phyloP scores from a whole-genome alignment of 2,329 filamentous ascomycete species.

The Aureobasidium pullulans region DNA sequence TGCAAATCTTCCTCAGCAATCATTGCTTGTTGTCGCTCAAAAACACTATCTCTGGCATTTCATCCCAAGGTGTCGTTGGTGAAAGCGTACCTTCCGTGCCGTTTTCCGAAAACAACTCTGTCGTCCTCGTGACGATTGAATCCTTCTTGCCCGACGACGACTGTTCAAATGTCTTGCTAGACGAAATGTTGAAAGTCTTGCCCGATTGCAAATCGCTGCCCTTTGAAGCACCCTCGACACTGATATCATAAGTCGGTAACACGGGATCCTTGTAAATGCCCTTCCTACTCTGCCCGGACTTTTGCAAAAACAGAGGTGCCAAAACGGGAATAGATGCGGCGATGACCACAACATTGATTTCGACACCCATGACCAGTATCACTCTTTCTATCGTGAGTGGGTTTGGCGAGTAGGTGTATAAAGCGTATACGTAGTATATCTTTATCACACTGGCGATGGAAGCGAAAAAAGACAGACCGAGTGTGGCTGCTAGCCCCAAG shows the following conservation, averaged over 20 bases:
- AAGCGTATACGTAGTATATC: neutral
- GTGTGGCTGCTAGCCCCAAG: neutral
- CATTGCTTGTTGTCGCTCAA: neutral
- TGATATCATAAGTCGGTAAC: neutral
- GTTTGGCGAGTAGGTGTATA: neutral
- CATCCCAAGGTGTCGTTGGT: neutral
- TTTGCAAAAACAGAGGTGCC: neutral
- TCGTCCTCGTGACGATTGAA: neutral
- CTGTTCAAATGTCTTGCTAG: too few species aligned
- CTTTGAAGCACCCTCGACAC: neutral
- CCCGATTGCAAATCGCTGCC: neutral
- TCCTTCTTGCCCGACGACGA: neutral
- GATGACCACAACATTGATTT: slow-evolving; percentile 9
- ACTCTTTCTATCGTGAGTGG: neutral
- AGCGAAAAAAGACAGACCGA: slow-evolving; percentile 1
- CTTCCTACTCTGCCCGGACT: neutral
- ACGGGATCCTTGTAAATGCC: neutral
- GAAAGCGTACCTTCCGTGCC: neutral
- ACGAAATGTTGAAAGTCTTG: neutral
- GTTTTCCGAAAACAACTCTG: neutral
- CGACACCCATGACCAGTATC: neutral
- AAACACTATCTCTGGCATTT: neutral
- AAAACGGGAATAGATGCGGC: neutral
- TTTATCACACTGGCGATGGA: neutral
- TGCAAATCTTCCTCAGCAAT: neutral